A percentile compares a stretch with the other conserved stretches of the same genome.
Evolutionary conservation across 2,329 filamentous ascomycete species (phyloP).

Genomic region (Fusarium concolor): DNA sequence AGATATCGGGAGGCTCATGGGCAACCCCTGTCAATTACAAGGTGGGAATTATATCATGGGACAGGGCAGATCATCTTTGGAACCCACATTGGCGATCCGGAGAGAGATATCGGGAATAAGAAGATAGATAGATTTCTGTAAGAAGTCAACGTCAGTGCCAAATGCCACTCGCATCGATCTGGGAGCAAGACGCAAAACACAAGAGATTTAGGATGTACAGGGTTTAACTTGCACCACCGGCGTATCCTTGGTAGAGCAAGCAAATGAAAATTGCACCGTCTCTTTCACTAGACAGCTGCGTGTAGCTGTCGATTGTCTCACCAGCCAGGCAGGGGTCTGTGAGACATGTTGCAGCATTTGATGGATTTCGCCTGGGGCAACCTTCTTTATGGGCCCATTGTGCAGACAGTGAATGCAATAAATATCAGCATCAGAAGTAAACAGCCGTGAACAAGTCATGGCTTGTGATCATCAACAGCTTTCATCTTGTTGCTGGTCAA

Average conservation of each 20-base stretch:
- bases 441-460: conserved; percentile 17
- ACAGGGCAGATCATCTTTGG: conserved; percentile 33
- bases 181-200: conserved; percentile 7
- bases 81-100: conserved; percentile 26
- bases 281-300: background rate
- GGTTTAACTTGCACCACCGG: conserved; percentile 20
- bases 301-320: conserved; percentile 7
- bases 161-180: conserved; percentile 6
- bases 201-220: conserved; percentile 17
- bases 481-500: conserved; percentile 19
- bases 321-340: conserved; percentile 26
- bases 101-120: conserved; percentile 26
- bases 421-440: background rate
- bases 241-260: conserved; percentile 30
- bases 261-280: background rate
- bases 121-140: background rate
- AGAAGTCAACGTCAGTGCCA: background rate
- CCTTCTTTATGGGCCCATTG: conserved; percentile 27
- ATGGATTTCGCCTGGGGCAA: conserved; percentile 33
- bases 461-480: conserved; percentile 26
- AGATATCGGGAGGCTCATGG: conserved; percentile 23
- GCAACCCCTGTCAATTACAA: conserved; percentile 19
- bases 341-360: conserved; percentile 29
- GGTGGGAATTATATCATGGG: conserved; percentile 26
- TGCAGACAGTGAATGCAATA: conserved; percentile 11